phyloP scores from a whole-genome alignment of 169 alveolate species.

The Plasmodium blacklocki region DNA sequence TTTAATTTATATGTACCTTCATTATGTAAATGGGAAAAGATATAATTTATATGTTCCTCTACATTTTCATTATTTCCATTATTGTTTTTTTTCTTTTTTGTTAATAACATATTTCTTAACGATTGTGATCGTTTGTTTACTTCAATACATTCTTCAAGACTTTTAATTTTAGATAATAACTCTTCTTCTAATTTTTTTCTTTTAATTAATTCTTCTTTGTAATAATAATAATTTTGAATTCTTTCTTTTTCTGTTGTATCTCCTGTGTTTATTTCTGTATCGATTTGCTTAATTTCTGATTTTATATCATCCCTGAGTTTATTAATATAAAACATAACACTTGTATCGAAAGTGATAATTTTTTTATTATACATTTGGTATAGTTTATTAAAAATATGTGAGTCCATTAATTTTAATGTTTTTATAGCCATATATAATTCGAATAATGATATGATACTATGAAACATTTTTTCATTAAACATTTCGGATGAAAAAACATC shows the following conservation, averaged over 20 bases:
- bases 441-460: slow-evolving; percentile 55
- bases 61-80: slow-evolving; percentile 3
- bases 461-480: slow-evolving; percentile 57
- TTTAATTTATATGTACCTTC: slow-evolving; percentile 60
- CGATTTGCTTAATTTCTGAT: slow-evolving; percentile 62
- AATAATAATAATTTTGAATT: slow-evolving; percentile 53
- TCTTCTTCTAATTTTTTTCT: slow-evolving; percentile 65
- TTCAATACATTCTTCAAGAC: slow-evolving; percentile 56
- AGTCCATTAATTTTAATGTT: slow-evolving; percentile 38
- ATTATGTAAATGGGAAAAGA: slow-evolving; percentile 54
- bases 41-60: slow-evolving; percentile 32
- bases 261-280: slow-evolving; percentile 41
- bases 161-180: slow-evolving; percentile 27
- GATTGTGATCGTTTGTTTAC: slow-evolving; percentile 46
- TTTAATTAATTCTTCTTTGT: slow-evolving; percentile 67
- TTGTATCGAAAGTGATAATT: slow-evolving; percentile 35
- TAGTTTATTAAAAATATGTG: slow-evolving; percentile 26
- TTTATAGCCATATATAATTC: slow-evolving; percentile 72
- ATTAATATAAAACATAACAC: slow-evolving; percentile 40
- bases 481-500: slow-evolving; percentile 65
- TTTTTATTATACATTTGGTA: slow-evolving; percentile 65
- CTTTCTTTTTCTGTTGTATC: slow-evolving; percentile 37
- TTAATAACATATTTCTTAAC: slow-evolving; percentile 21
- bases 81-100: not conserved
- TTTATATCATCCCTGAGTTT: slow-evolving; percentile 62